Conservation (phyloP, 108 stramenopile genomes). For the Fragilaria radians region DNA sequence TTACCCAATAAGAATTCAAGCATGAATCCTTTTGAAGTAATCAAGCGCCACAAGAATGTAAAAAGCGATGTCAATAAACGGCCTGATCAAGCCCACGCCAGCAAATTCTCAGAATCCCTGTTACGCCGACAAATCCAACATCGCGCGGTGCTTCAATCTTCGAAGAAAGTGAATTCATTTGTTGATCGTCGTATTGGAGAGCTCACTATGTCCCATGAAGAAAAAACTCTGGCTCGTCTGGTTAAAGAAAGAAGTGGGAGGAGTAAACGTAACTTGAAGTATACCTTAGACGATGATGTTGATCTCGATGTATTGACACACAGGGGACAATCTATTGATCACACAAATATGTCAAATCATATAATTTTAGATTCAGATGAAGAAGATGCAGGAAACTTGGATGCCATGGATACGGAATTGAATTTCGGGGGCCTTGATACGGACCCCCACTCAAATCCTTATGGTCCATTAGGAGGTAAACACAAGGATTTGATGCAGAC, state of each 20-base stretch:
- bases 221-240: conserved; percentile 70
- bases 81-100: conserved; percentile 15
- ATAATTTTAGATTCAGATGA: conserved; percentile 65
- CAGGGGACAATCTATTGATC: conserved; percentile 76
- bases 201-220: conserved; percentile 40
- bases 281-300: conserved; percentile 45
- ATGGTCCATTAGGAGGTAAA: conserved; percentile 25
- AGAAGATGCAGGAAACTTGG: conserved; percentile 64
- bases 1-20: conserved; percentile 33
- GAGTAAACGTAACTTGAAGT: conserved; percentile 46
- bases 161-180: conserved; percentile 62
- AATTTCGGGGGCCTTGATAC: conserved; percentile 85
- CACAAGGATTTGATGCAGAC: conserved; percentile 39
- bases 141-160: conserved; percentile 17
- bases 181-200: conserved; percentile 81
- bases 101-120: conserved; percentile 18
- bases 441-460: conserved; percentile 32
- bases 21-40: conserved; percentile 72
- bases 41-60: conserved; percentile 34
- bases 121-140: conserved; percentile 29
- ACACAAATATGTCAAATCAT: conserved; percentile 40
- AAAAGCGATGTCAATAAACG: conserved; percentile 76
- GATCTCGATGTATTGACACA: conserved; percentile 55
- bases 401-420: conserved; percentile 74
- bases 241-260: conserved; percentile 66